Evolutionary conservation across 768 basidiomycete genomes (phyloP).

Genomic region (Agrocybe praecox): DNA sequence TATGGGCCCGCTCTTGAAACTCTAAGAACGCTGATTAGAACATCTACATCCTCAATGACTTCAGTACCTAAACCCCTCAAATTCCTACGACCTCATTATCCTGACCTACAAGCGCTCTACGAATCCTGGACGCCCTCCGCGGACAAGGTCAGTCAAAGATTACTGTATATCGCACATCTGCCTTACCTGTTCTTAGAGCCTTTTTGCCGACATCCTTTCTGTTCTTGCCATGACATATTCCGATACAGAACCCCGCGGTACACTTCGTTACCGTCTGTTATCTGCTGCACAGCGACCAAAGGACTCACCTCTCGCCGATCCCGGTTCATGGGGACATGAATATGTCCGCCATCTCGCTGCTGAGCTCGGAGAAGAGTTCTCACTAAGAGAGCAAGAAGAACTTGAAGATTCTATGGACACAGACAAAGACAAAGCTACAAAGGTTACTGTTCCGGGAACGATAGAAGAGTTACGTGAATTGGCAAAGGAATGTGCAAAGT

Average conservation of each 20-base stretch:
- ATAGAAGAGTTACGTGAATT: slow-evolving; percentile 76
- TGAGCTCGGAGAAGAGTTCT: slow-evolving; percentile 94
- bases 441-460: slow-evolving; percentile 51
- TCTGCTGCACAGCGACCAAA: slow-evolving; percentile 69
- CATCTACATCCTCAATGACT: slow-evolving; percentile 98
- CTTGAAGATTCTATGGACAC: slow-evolving; percentile 25
- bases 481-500: slow-evolving; percentile 83
- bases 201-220: slow-evolving; percentile 96
- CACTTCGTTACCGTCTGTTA: slow-evolving; percentile 88
- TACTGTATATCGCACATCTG: neutral
- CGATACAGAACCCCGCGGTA: slow-evolving; percentile 95
- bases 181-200: slow-evolving; percentile 54
- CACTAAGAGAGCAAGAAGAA: slow-evolving; percentile 58
- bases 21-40: slow-evolving; percentile 89
- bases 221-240: slow-evolving; percentile 99
- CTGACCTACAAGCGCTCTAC: slow-evolving; percentile 81
- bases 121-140: slow-evolving; percentile 79
- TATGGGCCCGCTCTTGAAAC: slow-evolving; percentile 93
- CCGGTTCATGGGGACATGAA: slow-evolving; percentile 99
- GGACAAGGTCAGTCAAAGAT: slow-evolving; percentile 57
- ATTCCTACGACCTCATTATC: slow-evolving; percentile 95
- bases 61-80: slow-evolving; percentile 99
- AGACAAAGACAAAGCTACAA: slow-evolving; percentile 28
- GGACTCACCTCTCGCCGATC: slow-evolving; percentile 74
- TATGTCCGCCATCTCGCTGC: slow-evolving; percentile 97